Evolutionary conservation across 768 basidiomycete genomes (phyloP), one percentile per base, ranked within the genome.

Genomic region (Strobilomyces echinocephalus): DNA sequence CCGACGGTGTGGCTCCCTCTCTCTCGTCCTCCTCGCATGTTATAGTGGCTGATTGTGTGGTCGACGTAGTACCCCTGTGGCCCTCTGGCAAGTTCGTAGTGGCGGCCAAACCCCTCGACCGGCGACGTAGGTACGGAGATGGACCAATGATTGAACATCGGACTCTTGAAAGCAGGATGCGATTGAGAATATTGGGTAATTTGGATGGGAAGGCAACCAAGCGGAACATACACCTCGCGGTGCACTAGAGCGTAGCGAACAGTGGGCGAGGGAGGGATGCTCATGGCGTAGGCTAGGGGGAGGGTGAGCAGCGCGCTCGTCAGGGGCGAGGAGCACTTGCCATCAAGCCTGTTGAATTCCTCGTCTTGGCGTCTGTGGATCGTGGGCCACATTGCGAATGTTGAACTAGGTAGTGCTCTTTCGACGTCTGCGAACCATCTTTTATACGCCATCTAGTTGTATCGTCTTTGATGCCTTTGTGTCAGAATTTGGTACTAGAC

Each of bases 91-190:
- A 55, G 49, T 24, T 60, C 58, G 43, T 60, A 55, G 46, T 52
- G 36, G 46, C 55, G 28, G 0, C 53, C 58, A 3, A 55, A 16
- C 3, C 58, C 46, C 8, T 34, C 14, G 21, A 41, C n/a, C 0
- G 38, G 20, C 8, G 58, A 59, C 0, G 52, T 59, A 11, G 58
- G 52, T 40, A 59, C 21, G 53, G 55, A 59, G 40, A 55, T 48
- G 28, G 53, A 34, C 58, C 49, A 55, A 38, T 59, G 52, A n/a
- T 50, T n/a, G 16, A 14, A 40, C 6, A 0, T 20, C 1, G 35
- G 16, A 16, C 20, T 4, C 3, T 39, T 1, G 11, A 30, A 8
- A 12, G 2, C 12, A 15, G 53, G 36, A 38, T 60, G 46, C 14
- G 8, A n/a, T 39, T 14, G 46, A 33, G 8, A 26, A 28, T 40